Percentiles rank a stretch among this genome's conserved stretches.
phyloP scores from a whole-genome alignment of 2,329 filamentous ascomycete genomes.

The Fusarium pseudograminearum region DNA sequence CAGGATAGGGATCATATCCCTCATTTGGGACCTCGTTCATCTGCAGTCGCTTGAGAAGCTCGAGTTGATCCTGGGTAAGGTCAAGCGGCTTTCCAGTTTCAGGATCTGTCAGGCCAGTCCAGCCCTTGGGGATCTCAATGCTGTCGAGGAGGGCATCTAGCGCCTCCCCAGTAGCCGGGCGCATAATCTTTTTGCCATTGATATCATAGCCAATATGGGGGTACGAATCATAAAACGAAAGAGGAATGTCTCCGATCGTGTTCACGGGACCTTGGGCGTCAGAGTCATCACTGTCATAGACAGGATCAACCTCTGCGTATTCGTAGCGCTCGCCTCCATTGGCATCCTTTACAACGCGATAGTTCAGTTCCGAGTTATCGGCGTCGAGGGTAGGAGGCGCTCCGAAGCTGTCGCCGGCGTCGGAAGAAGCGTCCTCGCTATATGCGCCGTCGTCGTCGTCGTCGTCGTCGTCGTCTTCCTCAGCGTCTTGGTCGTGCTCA shows the following conservation, averaged over 20 bases:
- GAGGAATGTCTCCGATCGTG: conserved; percentile 93
- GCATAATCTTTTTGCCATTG: conserved; percentile 97
- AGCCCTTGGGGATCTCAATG: conserved; percentile 96
- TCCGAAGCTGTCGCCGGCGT: conserved; percentile 53
- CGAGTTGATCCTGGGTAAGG: conserved; percentile 86
- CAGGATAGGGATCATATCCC: conserved; percentile 92
- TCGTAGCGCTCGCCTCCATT: conserved; percentile 92
- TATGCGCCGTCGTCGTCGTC: conserved; percentile 46
- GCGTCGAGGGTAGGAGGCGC: conserved; percentile 50
- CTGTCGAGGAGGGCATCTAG: conserved; percentile 93
- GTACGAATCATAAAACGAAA: conserved; percentile 96
- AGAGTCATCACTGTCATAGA: conserved; percentile 95
- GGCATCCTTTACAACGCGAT: conserved; percentile 78
- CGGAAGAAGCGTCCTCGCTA: conserved; percentile 46
- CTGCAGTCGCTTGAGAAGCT: conserved; percentile 88
- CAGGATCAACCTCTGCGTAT: conserved; percentile 92
- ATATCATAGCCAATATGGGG: conserved; percentile 99
- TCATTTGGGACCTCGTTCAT: conserved; percentile 89
- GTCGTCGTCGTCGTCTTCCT: conserved; percentile 41
- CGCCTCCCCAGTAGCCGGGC: conserved; percentile 92
- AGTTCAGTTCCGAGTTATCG: conserved; percentile 59
- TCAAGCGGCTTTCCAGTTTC: conserved; percentile 93
- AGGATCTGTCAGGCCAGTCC: conserved; percentile 95
- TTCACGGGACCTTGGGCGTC: conserved; percentile 84
- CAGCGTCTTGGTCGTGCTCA: conserved; percentile 59